A percentile compares a stretch with the other conserved stretches of the same genome.
phyloP scores from a whole-genome alignment of 108 stramenopile genomes.

The Pseudonitzschia multistriata region DNA sequence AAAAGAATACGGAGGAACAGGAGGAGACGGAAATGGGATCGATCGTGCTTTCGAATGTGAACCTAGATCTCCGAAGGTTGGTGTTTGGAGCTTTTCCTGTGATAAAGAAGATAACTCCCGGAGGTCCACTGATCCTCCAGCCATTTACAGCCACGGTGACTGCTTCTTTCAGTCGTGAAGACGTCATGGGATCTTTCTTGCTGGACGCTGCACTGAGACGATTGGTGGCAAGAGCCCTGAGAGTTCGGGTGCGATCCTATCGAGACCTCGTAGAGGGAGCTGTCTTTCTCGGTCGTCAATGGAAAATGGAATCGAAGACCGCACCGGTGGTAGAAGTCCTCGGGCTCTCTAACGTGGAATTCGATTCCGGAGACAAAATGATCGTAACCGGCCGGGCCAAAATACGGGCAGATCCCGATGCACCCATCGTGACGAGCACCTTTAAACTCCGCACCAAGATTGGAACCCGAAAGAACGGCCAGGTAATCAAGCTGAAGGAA shows the following conservation, averaged over 20 bases:
- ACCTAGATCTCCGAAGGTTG: constrained; percentile 74
- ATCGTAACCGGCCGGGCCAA: constrained; percentile 80
- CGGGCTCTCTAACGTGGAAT: constrained; percentile 78
- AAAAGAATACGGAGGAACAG: constrained; percentile 2
- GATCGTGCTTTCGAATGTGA: constrained; percentile 68
- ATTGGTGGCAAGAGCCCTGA: constrained; percentile 71
- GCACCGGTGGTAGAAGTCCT: constrained; percentile 78
- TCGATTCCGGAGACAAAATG: constrained; percentile 62
- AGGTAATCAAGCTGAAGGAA: constrained; percentile 63
- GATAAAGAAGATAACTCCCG: constrained; percentile 71
- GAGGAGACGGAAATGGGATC: constrained; percentile 46
- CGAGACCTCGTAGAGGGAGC: constrained; percentile 87
- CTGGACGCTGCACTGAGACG: constrained; percentile 73
- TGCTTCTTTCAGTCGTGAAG: constrained; percentile 77
- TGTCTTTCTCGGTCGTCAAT: constrained; percentile 73
- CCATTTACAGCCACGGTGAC: constrained; percentile 78
- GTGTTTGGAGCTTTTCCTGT: constrained; percentile 75
- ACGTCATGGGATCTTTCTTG: constrained; percentile 75
- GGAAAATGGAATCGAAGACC: constrained; percentile 61
- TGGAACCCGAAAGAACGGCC: constrained; percentile 72
- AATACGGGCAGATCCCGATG: constrained; percentile 57
- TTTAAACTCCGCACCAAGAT: constrained; percentile 86
- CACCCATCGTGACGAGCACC: constrained; percentile 67
- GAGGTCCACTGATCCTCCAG: constrained; percentile 79
- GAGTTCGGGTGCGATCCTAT: constrained; percentile 64